phyloP scores from a whole-genome alignment of 2,329 filamentous ascomycete genomes.

The Aureobasidium sp. region DNA sequence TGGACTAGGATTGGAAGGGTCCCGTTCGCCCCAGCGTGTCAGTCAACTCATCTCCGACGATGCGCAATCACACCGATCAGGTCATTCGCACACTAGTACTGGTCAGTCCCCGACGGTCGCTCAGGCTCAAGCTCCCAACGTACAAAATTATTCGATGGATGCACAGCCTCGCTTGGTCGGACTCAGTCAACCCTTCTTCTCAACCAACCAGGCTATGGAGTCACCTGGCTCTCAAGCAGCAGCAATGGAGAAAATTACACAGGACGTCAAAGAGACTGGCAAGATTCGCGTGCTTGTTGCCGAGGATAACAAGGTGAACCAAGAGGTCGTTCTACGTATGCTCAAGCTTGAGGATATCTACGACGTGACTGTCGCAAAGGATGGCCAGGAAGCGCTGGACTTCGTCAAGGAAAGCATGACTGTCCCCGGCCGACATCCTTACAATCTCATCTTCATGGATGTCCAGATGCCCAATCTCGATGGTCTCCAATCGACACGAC shows the following conservation, averaged over 20 bases:
- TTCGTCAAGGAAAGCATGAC: slow-evolving; percentile 73
- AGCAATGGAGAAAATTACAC: slow-evolving; percentile 58
- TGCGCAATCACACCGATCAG: slow-evolving; percentile 12
- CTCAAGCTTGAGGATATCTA: slow-evolving; percentile 72
- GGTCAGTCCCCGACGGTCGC: slow-evolving; percentile 20
- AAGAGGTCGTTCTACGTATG: slow-evolving; percentile 56
- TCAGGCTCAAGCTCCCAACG: slow-evolving; percentile 20
- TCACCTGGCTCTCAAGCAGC: slow-evolving; percentile 56
- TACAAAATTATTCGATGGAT: slow-evolving; percentile 44
- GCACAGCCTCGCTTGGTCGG: slow-evolving; percentile 73
- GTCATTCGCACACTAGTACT: slow-evolving; percentile 10
- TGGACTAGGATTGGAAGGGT: neutral
- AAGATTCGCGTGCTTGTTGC: slow-evolving; percentile 80
- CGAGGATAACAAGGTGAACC: slow-evolving; percentile 64
- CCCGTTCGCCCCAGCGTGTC: slow-evolving; percentile 17
- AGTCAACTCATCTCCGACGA: slow-evolving; percentile 17
- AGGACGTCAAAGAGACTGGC: slow-evolving; percentile 49
- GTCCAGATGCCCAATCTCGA: slow-evolving; percentile 90
- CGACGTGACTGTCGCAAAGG: slow-evolving; percentile 71
- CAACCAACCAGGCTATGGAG: slow-evolving; percentile 40
- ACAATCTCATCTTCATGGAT: slow-evolving; percentile 93
- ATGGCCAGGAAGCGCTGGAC: slow-evolving; percentile 73
- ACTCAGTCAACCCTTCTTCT: slow-evolving; percentile 76
- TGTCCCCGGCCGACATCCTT: slow-evolving; percentile 31
- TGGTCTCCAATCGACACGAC: slow-evolving; percentile 74